These are phyloP conservation scores for Bryoglossum gracile DNA, from an alignment of 495 filamentous ascomycete species.

Conservation along the genomic window DNA sequence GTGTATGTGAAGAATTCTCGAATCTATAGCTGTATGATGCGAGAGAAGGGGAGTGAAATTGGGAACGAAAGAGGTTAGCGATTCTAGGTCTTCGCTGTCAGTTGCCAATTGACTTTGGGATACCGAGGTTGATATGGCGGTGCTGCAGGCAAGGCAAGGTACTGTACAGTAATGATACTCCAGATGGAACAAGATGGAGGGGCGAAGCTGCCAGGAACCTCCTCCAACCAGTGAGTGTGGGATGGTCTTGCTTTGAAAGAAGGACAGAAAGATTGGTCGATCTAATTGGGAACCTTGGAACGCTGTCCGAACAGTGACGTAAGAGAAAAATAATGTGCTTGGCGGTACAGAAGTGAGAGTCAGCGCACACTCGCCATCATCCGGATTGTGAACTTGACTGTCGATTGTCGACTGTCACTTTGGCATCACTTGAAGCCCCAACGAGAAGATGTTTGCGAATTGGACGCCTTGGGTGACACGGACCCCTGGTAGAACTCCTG, in stretches of 20 bases:
- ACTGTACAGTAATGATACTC: constrained; percentile 11
- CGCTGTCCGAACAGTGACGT: too few relatives aligned
- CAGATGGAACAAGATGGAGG: neutral
- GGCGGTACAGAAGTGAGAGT: too few relatives aligned
- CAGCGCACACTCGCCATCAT: too few relatives aligned
- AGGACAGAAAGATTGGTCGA: neutral
- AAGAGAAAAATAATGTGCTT: too few relatives aligned
- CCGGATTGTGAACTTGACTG: too few relatives aligned
- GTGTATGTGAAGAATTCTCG: neutral
- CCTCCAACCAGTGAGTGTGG: constrained; percentile 6
- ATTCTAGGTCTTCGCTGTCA: too few relatives aligned
- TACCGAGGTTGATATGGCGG: constrained; percentile 8
- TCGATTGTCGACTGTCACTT: too few relatives aligned
- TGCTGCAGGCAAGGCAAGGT: neutral
- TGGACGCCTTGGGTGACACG: too few relatives aligned
- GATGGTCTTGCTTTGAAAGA: neutral
- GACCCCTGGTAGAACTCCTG: too few relatives aligned
- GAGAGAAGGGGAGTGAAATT: neutral
- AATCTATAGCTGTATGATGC: neutral
- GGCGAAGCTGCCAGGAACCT: neutral
- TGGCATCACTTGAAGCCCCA: too few relatives aligned
- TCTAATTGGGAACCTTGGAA: too few relatives aligned
- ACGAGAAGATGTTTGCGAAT: too few relatives aligned
- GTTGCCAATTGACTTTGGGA: neutral
- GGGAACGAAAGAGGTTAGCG: neutral